phyloP scores from a whole-genome alignment of 805 yeast species.

The Saccharomycopsis schoenii region DNA sequence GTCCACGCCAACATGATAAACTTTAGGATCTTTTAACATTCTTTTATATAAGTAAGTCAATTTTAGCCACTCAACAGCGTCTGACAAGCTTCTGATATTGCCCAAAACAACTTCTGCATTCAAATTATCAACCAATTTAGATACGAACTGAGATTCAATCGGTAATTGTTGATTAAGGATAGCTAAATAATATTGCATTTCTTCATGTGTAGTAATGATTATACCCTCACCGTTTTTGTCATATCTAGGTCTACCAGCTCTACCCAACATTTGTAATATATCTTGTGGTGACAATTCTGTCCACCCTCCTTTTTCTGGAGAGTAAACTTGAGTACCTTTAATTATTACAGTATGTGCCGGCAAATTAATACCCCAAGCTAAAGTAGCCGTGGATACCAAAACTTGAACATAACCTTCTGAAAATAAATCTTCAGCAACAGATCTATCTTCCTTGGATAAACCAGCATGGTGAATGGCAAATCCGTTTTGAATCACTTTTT shows the following conservation, averaged over 20 bases:
- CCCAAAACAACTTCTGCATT: constrained; percentile 87
- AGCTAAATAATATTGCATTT: constrained; percentile 81
- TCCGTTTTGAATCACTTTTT: constrained; percentile 56
- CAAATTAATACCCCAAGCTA: constrained; percentile 95
- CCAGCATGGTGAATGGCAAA: constrained; percentile 94
- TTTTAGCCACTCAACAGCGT: constrained; percentile 74
- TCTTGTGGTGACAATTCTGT: constrained; percentile 90
- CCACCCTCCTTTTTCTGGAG: constrained; percentile 88
- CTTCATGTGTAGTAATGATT: constrained; percentile 78
- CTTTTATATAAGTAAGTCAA: constrained; percentile 72
- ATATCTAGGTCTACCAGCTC: constrained; percentile 95
- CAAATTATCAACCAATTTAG: constrained; percentile 58
- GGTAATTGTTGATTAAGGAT: constrained; percentile 87
- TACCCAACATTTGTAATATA: constrained; percentile 91
- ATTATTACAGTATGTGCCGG: constrained; percentile 94
- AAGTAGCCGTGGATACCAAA: constrained; percentile 81
- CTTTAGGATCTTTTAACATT: constrained; percentile 60
- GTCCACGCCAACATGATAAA: constrained; percentile 68
- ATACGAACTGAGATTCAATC: constrained; percentile 78
- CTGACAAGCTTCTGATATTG: constrained; percentile 44
- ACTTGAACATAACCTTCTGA: constrained; percentile 82
- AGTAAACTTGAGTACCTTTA: constrained; percentile 88
- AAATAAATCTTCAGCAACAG: constrained; percentile 73
- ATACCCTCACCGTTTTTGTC: constrained; percentile 92
- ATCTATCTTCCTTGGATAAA: constrained; percentile 58